A percentile compares a stretch with the other conserved stretches of the same genome.
These are phyloP conservation scores for Solanum sparsipilum DNA, from an alignment of 257 asterid genomes.

Conservation along the genomic window DNA sequence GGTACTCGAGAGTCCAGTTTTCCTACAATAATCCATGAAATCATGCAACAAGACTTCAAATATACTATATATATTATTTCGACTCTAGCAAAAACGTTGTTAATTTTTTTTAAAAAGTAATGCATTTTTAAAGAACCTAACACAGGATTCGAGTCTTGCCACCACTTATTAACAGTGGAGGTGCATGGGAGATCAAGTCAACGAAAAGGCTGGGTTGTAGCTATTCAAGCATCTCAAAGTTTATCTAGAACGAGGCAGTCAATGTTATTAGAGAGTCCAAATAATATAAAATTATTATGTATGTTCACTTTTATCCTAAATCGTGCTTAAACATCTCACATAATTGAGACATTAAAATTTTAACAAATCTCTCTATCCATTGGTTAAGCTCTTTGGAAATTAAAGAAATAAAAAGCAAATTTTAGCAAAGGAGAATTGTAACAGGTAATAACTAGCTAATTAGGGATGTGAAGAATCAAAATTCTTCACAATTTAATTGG, in stretches of 20 bases:
- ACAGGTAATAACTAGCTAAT: background rate
- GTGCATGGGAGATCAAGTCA: background rate
- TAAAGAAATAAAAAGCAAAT: background rate
- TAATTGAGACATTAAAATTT: background rate
- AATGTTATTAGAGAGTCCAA: background rate
- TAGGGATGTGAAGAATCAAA: background rate
- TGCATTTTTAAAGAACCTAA: background rate
- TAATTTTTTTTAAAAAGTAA: too few species aligned
- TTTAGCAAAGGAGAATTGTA: background rate
- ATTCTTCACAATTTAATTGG: background rate
- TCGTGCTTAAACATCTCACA: background rate
- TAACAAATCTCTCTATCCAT: too few species aligned
- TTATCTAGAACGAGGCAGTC: background rate
- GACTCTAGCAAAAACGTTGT: background rate
- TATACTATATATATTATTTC: too few species aligned
- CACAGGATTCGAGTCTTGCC: too few species aligned
- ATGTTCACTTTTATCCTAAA: background rate
- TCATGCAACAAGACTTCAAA: background rate
- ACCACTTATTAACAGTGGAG: background rate
- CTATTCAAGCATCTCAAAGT: background rate
- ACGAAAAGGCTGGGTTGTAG: background rate
- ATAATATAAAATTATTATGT: too few species aligned
- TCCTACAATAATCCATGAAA: conserved; percentile 24
- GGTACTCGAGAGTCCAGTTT: conserved; percentile 37
- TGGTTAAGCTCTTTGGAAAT: background rate